These are phyloP conservation scores for Lipomyces anomalus DNA, from an alignment of 805 yeast species.

Conservation along the genomic window DNA sequence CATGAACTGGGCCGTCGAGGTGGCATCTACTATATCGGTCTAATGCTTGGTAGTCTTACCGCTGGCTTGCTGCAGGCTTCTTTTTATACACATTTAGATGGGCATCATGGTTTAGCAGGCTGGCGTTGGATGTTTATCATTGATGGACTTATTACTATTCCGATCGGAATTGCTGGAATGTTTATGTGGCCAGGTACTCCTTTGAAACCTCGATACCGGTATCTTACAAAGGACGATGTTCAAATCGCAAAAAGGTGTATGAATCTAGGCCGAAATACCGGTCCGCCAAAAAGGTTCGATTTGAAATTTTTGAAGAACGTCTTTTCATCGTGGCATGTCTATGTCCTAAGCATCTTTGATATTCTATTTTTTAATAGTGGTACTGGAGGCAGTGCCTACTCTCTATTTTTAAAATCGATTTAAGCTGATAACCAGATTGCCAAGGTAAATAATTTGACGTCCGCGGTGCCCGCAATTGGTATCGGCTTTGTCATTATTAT, in stretches of 20 bases:
- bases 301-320: slow-evolving; percentile 42
- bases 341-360: slow-evolving; percentile 37
- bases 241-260: slow-evolving; percentile 45
- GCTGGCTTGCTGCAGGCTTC: slow-evolving; percentile 60
- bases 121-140: slow-evolving; percentile 74
- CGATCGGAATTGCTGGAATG: slow-evolving; percentile 51
- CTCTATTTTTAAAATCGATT: slow-evolving; percentile 58
- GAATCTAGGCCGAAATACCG: slow-evolving; percentile 32
- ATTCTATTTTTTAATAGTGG: slow-evolving; percentile 19
- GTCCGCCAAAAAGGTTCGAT: slow-evolving; percentile 16
- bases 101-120: slow-evolving; percentile 49
- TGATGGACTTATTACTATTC: slow-evolving; percentile 55
- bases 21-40: slow-evolving; percentile 58
- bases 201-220: slow-evolving; percentile 46
- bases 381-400: slow-evolving; percentile 47
- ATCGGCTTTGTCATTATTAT: slow-evolving; percentile 36
- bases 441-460: slow-evolving; percentile 45
- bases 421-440: slow-evolving; percentile 41
- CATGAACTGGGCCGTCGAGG: slow-evolving; percentile 57
- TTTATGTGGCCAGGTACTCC: slow-evolving; percentile 65
- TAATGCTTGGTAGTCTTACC: slow-evolving; percentile 55
- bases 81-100: slow-evolving; percentile 43
- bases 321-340: slow-evolving; percentile 45
- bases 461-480: slow-evolving; percentile 57
- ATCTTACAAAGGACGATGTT: slow-evolving; percentile 52